Evolutionary conservation across 2,329 filamentous ascomycete genomes (phyloP).

Genomic region (Trichocomaceae sp.): DNA sequence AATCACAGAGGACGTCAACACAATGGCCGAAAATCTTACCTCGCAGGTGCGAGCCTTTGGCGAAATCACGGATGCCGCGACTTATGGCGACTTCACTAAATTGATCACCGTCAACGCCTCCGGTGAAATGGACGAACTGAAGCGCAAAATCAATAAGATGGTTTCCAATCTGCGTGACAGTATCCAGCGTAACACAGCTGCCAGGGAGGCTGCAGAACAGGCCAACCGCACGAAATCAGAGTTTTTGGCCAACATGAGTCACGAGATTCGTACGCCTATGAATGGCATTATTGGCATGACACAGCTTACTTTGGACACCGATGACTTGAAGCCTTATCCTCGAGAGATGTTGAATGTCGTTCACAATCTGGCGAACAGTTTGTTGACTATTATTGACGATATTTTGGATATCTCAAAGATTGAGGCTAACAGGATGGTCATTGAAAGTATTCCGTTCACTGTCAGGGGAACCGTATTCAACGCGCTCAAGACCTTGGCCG

Average conservation of each 20-base stretch:
- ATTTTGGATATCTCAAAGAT: constrained; percentile 63
- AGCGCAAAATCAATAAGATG: constrained; percentile 98
- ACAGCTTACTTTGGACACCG: constrained; percentile 82
- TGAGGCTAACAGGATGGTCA: constrained; percentile 90
- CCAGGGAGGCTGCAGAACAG: constrained; percentile 84
- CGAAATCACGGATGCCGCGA: constrained; percentile 89
- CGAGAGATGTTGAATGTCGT: constrained; percentile 96
- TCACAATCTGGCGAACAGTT: constrained; percentile 85
- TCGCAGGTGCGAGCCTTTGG: constrained; percentile 93
- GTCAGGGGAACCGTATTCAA: constrained; percentile 89
- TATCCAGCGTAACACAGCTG: constrained; percentile 89
- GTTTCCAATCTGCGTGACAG: constrained; percentile 86
- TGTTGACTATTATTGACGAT: constrained; percentile 87
- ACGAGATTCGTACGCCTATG: constrained; percentile 93
- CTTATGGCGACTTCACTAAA: constrained; percentile 90
- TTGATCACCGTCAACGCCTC: constrained; percentile 91
- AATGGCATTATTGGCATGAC: constrained; percentile 97
- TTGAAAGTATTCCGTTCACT: constrained; percentile 92
- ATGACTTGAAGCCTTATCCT: constrained; percentile 84
- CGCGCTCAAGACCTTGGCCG: constrained; percentile 85
- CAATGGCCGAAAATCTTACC: constrained; percentile 76
- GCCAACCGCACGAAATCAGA: constrained; percentile 96
- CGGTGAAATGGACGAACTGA: constrained; percentile 94
- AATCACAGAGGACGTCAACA: constrained; percentile 91
- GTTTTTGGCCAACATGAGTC: constrained; percentile 94